Conservation (phyloP, 768 basidiomycete species). For the Lactifluus volemus region DNA sequence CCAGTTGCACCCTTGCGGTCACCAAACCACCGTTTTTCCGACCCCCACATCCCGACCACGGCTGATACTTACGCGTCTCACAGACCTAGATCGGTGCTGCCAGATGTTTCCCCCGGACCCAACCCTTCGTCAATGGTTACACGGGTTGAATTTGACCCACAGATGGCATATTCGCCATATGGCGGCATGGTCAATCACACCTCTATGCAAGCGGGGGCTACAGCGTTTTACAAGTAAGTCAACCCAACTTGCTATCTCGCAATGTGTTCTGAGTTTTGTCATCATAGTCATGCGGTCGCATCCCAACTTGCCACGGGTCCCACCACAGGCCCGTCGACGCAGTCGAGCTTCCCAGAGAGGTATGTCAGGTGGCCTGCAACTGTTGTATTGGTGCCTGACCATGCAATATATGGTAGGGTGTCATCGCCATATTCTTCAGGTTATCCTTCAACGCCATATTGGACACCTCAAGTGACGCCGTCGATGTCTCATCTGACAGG, state of each 20-base stretch:
- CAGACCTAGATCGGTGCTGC: neutral
- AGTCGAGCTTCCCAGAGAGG: neutral
- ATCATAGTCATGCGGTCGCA: conserved; percentile 44
- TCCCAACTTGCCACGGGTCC: conserved; percentile 29
- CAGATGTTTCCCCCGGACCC: neutral
- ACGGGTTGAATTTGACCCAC: conserved; percentile 34
- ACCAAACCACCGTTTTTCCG: neutral
- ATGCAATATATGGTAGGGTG: neutral
- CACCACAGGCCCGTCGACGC: neutral
- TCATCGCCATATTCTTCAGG: conserved; percentile 4
- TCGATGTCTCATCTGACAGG: neutral
- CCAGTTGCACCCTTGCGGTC: neutral
- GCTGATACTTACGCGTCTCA: neutral
- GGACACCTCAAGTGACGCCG: neutral
- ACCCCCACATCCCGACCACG: neutral
- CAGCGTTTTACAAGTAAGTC: conserved; percentile 51
- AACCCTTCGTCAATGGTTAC: neutral
- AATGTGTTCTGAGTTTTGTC: neutral
- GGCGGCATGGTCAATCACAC: conserved; percentile 9
- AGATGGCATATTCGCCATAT: conserved; percentile 36
- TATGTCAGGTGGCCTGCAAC: neutral
- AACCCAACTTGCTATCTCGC: neutral
- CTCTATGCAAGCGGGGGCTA: conserved; percentile 22
- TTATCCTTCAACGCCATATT: neutral
- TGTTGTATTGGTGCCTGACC: neutral